Conservation (phyloP, 371 early-diverging fungal genomes). For the Encephalitozoon hellem region DNA sequence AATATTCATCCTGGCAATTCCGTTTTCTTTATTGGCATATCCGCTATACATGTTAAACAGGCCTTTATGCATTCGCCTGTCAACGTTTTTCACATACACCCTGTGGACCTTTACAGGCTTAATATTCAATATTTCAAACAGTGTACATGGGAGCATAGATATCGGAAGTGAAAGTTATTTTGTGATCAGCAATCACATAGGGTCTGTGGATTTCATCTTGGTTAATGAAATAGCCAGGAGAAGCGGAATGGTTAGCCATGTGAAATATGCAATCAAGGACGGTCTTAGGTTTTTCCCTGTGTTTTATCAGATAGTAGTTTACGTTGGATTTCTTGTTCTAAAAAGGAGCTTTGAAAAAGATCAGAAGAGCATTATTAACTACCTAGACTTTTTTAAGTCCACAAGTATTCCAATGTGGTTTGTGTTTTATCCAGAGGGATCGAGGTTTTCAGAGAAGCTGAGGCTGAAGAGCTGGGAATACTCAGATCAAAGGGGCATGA, state of each 20-base stretch:
- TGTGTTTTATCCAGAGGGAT: conserved; percentile 61
- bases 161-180: conserved; percentile 24
- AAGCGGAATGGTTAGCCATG: conserved; percentile 19
- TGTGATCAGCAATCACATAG: conserved; percentile 58
- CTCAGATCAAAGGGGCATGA: conserved; percentile 63
- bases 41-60: not conserved
- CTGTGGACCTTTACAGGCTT: not conserved
- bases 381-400: not conserved
- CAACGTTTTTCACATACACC: conserved; percentile 12
- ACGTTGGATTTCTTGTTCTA: conserved; percentile 46
- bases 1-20: not conserved
- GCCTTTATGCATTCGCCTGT: not conserved
- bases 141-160: not conserved
- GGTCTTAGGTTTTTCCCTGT: conserved; percentile 45
- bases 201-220: conserved; percentile 56
- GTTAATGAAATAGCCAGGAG: conserved; percentile 28
- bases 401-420: conserved; percentile 36
- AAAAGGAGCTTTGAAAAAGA: conserved; percentile 55
- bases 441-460: conserved; percentile 40
- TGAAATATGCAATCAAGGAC: conserved; percentile 54
- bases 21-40: conserved; percentile 9
- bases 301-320: conserved; percentile 49
- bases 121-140: conserved; percentile 11
- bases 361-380: conserved; percentile 46
- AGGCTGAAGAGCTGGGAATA: conserved; percentile 63